These are phyloP conservation scores for Hamigera avellanea DNA, from an alignment of 495 filamentous ascomycete species.

Conservation along the genomic window DNA sequence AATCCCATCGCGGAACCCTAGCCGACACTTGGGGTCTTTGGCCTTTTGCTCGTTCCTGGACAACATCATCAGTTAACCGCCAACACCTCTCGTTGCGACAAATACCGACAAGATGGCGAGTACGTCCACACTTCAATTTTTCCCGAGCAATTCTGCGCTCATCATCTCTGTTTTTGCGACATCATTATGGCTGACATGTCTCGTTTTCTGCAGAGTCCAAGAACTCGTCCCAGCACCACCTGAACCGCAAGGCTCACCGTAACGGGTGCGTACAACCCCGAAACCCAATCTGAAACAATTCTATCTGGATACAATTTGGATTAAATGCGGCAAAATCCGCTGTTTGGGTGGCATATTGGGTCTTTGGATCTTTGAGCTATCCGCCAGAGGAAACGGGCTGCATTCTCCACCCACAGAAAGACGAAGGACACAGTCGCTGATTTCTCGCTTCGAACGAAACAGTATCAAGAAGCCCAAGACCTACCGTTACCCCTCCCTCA, in stretches of 20 bases:
- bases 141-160: neutral
- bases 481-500: conserved; percentile 94
- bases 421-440: conserved; percentile 18
- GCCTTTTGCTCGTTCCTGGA: conserved; percentile 13
- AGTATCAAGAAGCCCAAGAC: conserved; percentile 99
- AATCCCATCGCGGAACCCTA: conserved; percentile 22
- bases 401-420: too few relatives aligned
- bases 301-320: too few relatives aligned
- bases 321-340: too few relatives aligned
- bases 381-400: too few relatives aligned
- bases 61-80: conserved; percentile 20
- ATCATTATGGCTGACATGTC: conserved; percentile 16
- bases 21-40: conserved; percentile 21
- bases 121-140: conserved; percentile 16
- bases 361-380: too few relatives aligned
- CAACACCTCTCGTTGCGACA: conserved; percentile 28
- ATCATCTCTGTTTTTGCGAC: neutral
- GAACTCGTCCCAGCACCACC: conserved; percentile 98
- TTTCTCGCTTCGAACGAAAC: conserved; percentile 14
- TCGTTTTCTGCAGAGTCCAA: conserved; percentile 66
- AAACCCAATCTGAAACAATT: too few relatives aligned
- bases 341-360: too few relatives aligned
- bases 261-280: conserved; percentile 74
- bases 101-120: conserved; percentile 42
- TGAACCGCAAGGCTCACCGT: conserved; percentile 89